Percentiles rank a stretch among this genome's conserved stretches.
Evolutionary conservation across 2,329 filamentous ascomycete species (phyloP).

Genomic region (Pseudocercospora crystallina): DNA sequence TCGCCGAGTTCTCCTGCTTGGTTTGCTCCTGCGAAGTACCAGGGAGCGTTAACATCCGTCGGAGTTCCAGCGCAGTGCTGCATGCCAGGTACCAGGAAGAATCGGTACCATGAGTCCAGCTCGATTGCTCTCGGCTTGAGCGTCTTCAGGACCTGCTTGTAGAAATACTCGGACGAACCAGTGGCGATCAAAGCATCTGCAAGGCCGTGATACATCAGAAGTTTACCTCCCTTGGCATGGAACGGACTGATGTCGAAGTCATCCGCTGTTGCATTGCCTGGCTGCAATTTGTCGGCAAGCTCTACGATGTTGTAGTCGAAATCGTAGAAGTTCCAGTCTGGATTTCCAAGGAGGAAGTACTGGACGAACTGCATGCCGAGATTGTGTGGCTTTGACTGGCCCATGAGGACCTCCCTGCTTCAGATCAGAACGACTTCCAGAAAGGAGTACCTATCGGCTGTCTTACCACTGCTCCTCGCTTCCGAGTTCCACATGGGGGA

Average conservation of each 20-base stretch:
- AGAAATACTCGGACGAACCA: conserved; percentile 53
- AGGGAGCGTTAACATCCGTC: conserved; percentile 40
- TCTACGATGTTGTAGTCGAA: conserved; percentile 42
- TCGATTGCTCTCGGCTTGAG: conserved; percentile 38
- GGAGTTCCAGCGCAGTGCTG: conserved; percentile 43
- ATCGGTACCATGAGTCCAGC: conserved; percentile 43
- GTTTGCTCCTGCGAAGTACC: conserved; percentile 46
- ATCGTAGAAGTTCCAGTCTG: conserved; percentile 40
- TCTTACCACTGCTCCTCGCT: conserved; percentile 38
- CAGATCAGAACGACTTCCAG: too few relatives aligned
- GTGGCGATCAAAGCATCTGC: conserved; percentile 50
- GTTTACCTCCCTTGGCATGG: conserved; percentile 43
- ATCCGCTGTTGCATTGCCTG: conserved; percentile 51
- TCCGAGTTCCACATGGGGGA: conserved; percentile 41
- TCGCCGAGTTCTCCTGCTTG: conserved; percentile 31
- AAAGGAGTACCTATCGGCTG: too few relatives aligned
- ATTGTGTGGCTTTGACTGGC: conserved; percentile 37
- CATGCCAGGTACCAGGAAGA: conserved; percentile 49
- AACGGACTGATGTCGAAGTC: conserved; percentile 51
- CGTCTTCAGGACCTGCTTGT: conserved; percentile 44
- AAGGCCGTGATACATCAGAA: conserved; percentile 47
- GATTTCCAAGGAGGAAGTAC: conserved; percentile 44
- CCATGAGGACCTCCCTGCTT: conserved; percentile 33
- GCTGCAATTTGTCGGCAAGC: conserved; percentile 43
- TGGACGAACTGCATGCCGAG: conserved; percentile 42